A percentile compares a stretch with the other conserved stretches of the same genome.
Conservation (phyloP, 1,284 basidiomycete genomes). For the Ustilago curta region DNA sequence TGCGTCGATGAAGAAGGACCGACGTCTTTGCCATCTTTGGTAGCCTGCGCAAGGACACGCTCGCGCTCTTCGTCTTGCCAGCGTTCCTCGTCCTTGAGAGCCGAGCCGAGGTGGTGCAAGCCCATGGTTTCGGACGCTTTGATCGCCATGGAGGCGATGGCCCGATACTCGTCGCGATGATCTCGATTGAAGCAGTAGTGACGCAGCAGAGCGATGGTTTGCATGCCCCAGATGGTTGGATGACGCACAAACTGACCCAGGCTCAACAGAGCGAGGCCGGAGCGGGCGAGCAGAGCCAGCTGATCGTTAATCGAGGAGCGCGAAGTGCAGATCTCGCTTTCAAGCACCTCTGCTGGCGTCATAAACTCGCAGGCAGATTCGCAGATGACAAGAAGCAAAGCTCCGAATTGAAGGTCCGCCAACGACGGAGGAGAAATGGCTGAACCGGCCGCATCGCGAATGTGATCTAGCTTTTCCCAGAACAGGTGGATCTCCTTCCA, state of each 20-base stretch:
- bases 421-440: constrained; percentile 1
- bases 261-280: constrained; percentile 23
- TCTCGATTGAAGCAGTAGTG: constrained; percentile 50
- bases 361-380: constrained; percentile 51
- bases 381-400: constrained; percentile 41
- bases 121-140: constrained; percentile 52
- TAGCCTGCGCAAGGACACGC: neutral
- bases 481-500: constrained; percentile 32
- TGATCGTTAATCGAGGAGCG: constrained; percentile 35
- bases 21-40: constrained; percentile 18
- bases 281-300: constrained; percentile 24
- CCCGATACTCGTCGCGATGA: constrained; percentile 38
- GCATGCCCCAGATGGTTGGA: constrained; percentile 48
- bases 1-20: constrained; percentile 17
- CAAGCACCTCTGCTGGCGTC: constrained; percentile 45
- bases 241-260: constrained; percentile 34
- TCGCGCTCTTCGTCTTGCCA: constrained; percentile 47
- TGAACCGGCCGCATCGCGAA: neutral
- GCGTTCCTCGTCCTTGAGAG: constrained; percentile 51
- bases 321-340: constrained; percentile 33
- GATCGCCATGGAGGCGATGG: constrained; percentile 40
- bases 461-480: constrained; percentile 23
- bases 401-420: constrained; percentile 42
- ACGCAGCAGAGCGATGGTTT: constrained; percentile 41
- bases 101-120: constrained; percentile 53